Evolutionary conservation across 2,329 filamentous ascomycete genomes (phyloP).

Genomic region (Fusarium nodosum): DNA sequence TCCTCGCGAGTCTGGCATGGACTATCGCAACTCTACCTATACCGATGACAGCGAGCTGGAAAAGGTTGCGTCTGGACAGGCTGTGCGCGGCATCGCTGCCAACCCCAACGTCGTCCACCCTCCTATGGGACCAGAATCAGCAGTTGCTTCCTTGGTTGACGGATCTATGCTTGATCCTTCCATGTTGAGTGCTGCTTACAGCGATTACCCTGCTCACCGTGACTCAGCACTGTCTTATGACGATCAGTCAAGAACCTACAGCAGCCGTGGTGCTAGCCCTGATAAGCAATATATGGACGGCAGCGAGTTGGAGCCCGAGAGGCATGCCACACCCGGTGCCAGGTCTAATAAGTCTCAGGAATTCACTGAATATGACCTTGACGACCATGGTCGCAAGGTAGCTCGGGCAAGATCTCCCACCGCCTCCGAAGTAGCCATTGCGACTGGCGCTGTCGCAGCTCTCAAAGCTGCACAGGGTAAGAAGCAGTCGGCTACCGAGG

Average conservation of each 20-base stretch:
- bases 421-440: conserved; percentile 69
- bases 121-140: conserved; percentile 82
- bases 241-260: conserved; percentile 51
- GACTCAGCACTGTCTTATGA: conserved; percentile 53
- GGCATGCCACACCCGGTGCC: conserved; percentile 57
- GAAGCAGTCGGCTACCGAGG: conserved; percentile 56
- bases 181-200: conserved; percentile 69
- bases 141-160: conserved; percentile 87
- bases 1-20: conserved; percentile 67
- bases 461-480: conserved; percentile 64
- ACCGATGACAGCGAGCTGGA: conserved; percentile 70
- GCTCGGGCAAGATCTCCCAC: conserved; percentile 64
- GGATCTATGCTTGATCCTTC: conserved; percentile 79
- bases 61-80: conserved; percentile 73
- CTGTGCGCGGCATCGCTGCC: conserved; percentile 77
- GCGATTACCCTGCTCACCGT: conserved; percentile 62
- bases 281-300: conserved; percentile 59
- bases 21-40: conserved; percentile 66
- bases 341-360: conserved; percentile 60
- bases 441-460: conserved; percentile 67
- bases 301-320: conserved; percentile 57
- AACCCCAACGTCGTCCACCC: conserved; percentile 84
- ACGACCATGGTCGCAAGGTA: conserved; percentile 70
- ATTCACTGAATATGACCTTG: conserved; percentile 69
- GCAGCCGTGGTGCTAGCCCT: conserved; percentile 57